A percentile compares a stretch with the other conserved stretches of the same genome.
Conservation (phyloP, 129 eudicot species). For the Glebionis coronaria region DNA sequence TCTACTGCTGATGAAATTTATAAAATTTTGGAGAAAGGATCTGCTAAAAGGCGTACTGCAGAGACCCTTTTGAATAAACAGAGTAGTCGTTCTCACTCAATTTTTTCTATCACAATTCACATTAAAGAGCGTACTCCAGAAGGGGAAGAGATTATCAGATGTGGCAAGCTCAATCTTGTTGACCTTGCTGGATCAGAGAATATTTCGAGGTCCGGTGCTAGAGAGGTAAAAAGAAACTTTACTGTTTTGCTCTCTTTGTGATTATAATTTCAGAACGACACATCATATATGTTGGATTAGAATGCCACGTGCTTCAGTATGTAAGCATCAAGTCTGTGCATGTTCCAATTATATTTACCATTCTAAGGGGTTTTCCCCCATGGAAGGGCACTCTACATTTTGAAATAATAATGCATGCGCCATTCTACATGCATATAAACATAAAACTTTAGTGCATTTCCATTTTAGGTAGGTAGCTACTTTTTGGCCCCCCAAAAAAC, state of each 20-base stretch:
- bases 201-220: slow-evolving; percentile 83
- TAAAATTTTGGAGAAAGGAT: slow-evolving; percentile 80
- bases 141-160: slow-evolving; percentile 89
- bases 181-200: slow-evolving; percentile 97
- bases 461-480: no score
- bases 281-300: no score
- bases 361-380: no score
- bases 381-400: no score
- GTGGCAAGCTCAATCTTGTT: slow-evolving; percentile 83
- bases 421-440: no score
- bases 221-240: slow-evolving; percentile 52
- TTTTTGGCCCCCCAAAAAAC: no score
- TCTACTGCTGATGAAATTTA: slow-evolving; percentile 80
- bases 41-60: slow-evolving; percentile 86
- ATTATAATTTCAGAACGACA: not conserved
- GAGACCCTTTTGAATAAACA: slow-evolving; percentile 89
- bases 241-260: not conserved
- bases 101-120: slow-evolving; percentile 84
- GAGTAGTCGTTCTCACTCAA: slow-evolving; percentile 88
- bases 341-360: no score
- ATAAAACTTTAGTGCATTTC: no score
- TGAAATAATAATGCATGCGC: no score
- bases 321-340: no score
- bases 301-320: no score
- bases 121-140: slow-evolving; percentile 85